phyloP scores from a whole-genome alignment of 225 moss, liverwort and hornwort genomes.

The Anthoceros angustus region DNA sequence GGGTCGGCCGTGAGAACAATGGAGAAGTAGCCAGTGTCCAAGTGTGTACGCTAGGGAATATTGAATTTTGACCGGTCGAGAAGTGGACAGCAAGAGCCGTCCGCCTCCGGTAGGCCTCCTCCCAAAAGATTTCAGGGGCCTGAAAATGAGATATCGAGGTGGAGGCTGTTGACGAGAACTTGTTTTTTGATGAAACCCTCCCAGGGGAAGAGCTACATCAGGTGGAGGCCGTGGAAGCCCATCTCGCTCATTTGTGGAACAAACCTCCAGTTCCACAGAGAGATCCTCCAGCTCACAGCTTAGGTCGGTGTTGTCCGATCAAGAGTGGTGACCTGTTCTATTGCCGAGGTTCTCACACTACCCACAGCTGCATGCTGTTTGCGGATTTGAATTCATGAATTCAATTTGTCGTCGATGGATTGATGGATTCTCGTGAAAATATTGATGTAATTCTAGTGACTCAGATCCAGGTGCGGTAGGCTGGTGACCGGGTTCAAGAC shows the following conservation, averaged over 20 bases:
- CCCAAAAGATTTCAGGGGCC: not conserved
- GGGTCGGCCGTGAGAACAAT: too few relatives aligned
- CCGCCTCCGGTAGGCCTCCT: not conserved
- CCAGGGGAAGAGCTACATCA: conserved; percentile 54
- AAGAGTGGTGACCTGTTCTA: not conserved
- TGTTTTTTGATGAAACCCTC: conserved; percentile 76
- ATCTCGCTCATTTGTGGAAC: conserved; percentile 52
- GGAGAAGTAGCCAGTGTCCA: too few relatives aligned
- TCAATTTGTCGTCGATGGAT: too few relatives aligned
- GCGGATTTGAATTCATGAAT: too few relatives aligned
- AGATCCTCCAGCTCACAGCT: conserved; percentile 28
- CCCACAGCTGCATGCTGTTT: conserved; percentile 1
- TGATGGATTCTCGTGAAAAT: too few relatives aligned
- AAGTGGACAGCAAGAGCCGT: not conserved
- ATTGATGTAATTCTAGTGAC: too few relatives aligned
- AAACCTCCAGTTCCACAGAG: conserved; percentile 31
- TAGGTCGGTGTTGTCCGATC: conserved; percentile 20
- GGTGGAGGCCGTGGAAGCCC: conserved; percentile 30
- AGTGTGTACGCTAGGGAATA: too few relatives aligned
- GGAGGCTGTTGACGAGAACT: conserved; percentile 79
- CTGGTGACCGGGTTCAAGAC: too few relatives aligned
- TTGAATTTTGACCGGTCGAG: not conserved
- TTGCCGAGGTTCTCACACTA: not conserved
- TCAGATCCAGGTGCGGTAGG: too few relatives aligned
- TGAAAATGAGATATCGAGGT: conserved; percentile 10